Conservation (phyloP, 345 rosid genomes). For the Citrus unshiu region DNA sequence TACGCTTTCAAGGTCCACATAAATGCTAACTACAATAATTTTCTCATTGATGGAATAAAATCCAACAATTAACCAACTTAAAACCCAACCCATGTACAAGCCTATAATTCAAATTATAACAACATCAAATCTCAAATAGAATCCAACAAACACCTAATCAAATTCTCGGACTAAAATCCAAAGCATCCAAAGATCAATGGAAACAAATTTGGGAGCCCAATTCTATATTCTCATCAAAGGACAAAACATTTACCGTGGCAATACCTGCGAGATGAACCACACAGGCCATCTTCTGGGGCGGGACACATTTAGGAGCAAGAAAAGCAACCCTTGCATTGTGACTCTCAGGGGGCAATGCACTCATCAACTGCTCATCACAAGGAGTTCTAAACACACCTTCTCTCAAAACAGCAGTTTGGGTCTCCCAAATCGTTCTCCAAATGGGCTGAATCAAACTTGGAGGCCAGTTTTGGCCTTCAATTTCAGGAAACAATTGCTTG, state of each 20-base stretch:
- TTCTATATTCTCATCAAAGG: not conserved
- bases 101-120: not conserved
- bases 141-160: not conserved
- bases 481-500: constrained; percentile 66
- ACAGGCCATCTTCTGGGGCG: constrained; percentile 88
- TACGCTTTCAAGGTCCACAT: not conserved
- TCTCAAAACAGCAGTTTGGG: constrained; percentile 59
- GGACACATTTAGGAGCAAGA: constrained; percentile 67
- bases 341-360: constrained; percentile 88
- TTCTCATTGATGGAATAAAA: not conserved
- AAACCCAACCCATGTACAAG: not conserved
- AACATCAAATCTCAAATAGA: not conserved
- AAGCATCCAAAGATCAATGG: not conserved
- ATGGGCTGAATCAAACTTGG: constrained; percentile 64
- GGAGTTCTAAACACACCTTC: constrained; percentile 89
- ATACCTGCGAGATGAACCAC: constrained; percentile 99
- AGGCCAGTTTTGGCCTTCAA: constrained; percentile 68
- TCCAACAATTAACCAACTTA: not conserved
- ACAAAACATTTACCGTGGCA: constrained; percentile 11
- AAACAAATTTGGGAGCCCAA: not conserved
- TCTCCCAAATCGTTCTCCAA: constrained; percentile 96
- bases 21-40: not conserved
- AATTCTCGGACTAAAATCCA: not conserved
- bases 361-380: constrained; percentile 68
- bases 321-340: constrained; percentile 84